A percentile compares a stretch with the other conserved stretches of the same genome.
Evolutionary conservation across 495 filamentous ascomycete species (phyloP).

Genomic region (Penicillium mononematosum): DNA sequence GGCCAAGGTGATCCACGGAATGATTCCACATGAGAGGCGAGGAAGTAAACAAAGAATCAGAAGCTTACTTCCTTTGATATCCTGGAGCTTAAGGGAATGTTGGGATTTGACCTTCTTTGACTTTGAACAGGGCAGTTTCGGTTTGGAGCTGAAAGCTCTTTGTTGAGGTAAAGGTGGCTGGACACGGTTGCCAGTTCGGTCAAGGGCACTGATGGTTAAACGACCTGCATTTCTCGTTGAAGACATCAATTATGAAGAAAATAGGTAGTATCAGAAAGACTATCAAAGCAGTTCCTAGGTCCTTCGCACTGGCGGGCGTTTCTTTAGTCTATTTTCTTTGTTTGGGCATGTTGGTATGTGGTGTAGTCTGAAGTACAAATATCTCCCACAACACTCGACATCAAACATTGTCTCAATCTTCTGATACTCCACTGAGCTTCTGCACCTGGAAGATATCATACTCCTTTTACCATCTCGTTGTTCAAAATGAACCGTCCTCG

Average conservation of each 20-base stretch:
- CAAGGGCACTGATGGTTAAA: neutral
- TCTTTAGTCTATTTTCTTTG: neutral
- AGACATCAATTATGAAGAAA: no score
- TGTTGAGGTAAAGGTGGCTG: neutral
- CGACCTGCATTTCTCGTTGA: neutral
- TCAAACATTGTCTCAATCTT: neutral
- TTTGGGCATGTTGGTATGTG: neutral
- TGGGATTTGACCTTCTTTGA: neutral
- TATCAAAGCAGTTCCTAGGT: no score
- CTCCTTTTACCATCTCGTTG: neutral
- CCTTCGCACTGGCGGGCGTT: neutral
- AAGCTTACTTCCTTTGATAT: neutral
- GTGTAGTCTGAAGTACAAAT: neutral
- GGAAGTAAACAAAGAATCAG: neutral
- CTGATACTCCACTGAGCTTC: neutral
- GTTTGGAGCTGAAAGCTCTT: neutral
- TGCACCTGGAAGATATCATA: neutral
- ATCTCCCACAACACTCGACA: neutral
- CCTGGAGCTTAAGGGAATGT: neutral
- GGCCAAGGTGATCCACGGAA: neutral
- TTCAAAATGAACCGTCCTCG: neutral
- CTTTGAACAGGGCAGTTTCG: neutral
- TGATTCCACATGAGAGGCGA: neutral
- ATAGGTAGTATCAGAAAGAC: no score
- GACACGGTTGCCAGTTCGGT: neutral